Conservation (phyloP, 108 stramenopile genomes). For the Poteriospumella lacustris region DNA sequence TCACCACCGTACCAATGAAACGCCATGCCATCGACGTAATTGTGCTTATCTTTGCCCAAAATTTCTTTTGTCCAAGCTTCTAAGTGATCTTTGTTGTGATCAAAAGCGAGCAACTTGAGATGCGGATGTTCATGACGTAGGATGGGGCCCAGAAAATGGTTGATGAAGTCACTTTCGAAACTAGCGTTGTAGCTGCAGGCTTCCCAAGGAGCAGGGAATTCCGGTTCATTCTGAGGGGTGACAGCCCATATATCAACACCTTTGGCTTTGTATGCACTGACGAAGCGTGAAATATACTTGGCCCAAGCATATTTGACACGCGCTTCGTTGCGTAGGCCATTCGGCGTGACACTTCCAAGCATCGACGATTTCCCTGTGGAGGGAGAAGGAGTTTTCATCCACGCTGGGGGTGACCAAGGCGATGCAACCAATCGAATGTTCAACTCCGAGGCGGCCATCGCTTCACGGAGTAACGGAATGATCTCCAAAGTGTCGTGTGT, state of each 20-base stretch:
- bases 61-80: constrained; percentile 57
- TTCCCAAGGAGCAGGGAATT: constrained; percentile 65
- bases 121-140: constrained; percentile 69
- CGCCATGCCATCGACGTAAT: constrained; percentile 81
- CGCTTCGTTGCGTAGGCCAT: constrained; percentile 69
- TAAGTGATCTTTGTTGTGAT: constrained; percentile 92
- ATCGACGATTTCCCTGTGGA: constrained; percentile 32
- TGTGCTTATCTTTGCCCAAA: constrained; percentile 48
- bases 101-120: constrained; percentile 76
- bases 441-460: constrained; percentile 29
- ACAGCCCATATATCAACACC: constrained; percentile 66
- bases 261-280: constrained; percentile 48
- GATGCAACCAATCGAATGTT: constrained; percentile 59
- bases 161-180: constrained; percentile 70
- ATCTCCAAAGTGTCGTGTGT: constrained; percentile 69
- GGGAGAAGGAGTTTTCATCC: constrained; percentile 78
- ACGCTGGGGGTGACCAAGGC: constrained; percentile 87
- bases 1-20: constrained; percentile 73
- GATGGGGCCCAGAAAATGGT: constrained; percentile 74
- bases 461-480: constrained; percentile 65
- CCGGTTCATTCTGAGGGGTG: constrained; percentile 84
- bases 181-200: constrained; percentile 75
- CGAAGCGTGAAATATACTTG: constrained; percentile 40
- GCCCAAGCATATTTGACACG: constrained; percentile 62
- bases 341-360: constrained; percentile 57